These are phyloP conservation scores for Mortierella polycephala DNA, from an alignment of 371 early-diverging fungal species.

Conservation along the genomic window DNA sequence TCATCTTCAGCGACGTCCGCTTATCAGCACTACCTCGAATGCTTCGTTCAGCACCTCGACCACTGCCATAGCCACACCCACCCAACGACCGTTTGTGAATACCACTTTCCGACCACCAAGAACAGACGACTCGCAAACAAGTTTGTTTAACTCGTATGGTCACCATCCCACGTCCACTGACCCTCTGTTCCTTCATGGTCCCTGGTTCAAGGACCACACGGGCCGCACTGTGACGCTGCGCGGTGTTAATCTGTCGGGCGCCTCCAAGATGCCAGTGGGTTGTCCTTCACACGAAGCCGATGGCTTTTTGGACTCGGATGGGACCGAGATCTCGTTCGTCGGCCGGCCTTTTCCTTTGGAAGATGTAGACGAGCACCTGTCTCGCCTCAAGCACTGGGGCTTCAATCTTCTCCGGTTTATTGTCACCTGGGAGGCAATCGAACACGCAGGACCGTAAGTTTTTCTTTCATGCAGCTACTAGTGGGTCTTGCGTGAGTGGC, in stretches of 20 bases:
- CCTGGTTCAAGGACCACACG: conserved; percentile 71
- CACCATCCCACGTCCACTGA: conserved; percentile 37
- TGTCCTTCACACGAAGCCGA: conserved; percentile 61
- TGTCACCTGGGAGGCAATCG: conserved; percentile 90
- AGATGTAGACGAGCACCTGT: conserved; percentile 87
- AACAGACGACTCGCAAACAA: conserved; percentile 10
- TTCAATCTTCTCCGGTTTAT: conserved; percentile 82
- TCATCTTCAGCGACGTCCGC: conserved; percentile 3
- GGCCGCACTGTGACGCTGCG: conserved; percentile 68
- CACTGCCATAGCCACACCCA: conserved; percentile 23
- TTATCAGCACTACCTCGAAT: conserved; percentile 28
- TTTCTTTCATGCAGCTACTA: background rate
- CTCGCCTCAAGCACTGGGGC: conserved; percentile 79
- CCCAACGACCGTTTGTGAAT: conserved; percentile 25
- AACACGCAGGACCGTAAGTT: conserved; percentile 81
- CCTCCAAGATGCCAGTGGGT: conserved; percentile 67
- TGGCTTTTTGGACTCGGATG: conserved; percentile 67
- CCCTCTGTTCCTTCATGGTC: conserved; percentile 63
- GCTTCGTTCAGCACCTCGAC: conserved; percentile 36
- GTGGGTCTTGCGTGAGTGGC: background rate
- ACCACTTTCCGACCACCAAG: conserved; percentile 9
- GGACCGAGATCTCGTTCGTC: conserved; percentile 66
- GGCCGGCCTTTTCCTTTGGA: conserved; percentile 84
- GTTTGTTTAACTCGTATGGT: conserved; percentile 31
- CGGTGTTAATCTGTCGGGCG: conserved; percentile 75